A percentile compares a stretch with the other conserved stretches of the same genome.
These are phyloP conservation scores for Ophiostoma himal-ulmi DNA, from an alignment of 2,329 filamentous ascomycete species.

Conservation along the genomic window DNA sequence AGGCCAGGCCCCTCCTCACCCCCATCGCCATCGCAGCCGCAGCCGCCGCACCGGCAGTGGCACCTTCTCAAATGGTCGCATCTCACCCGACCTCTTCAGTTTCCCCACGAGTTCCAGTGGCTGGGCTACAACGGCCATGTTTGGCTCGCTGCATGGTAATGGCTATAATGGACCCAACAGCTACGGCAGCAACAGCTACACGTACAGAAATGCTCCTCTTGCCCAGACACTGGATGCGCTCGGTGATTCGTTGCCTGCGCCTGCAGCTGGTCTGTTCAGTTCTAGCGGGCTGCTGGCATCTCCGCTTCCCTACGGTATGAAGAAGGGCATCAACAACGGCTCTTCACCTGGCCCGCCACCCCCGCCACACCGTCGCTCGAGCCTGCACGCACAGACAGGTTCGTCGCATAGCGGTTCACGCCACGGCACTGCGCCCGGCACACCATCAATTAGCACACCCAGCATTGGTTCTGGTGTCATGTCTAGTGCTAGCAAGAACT, in stretches of 20 bases:
- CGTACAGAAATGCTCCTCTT: constrained; percentile 28
- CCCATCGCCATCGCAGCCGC: not conserved
- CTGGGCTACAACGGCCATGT: constrained; percentile 47
- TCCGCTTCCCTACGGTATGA: constrained; percentile 26
- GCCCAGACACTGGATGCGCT: constrained; percentile 39
- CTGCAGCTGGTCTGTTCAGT: constrained; percentile 36
- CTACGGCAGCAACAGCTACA: constrained; percentile 7
- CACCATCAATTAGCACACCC: constrained; percentile 23
- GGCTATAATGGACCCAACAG: constrained; percentile 30
- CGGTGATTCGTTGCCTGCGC: constrained; percentile 42
- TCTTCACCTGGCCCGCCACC: constrained; percentile 37
- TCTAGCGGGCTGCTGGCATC: constrained; percentile 31
- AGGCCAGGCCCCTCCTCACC: constrained; percentile 24
- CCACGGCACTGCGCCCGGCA: constrained; percentile 23
- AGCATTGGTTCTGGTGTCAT: not conserved
- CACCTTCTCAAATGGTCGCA: constrained; percentile 25
- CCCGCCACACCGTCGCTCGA: constrained; percentile 49
- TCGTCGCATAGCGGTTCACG: constrained; percentile 24
- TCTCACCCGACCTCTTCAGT: constrained; percentile 50
- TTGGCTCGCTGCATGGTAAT: constrained; percentile 37
- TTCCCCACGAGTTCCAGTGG: constrained; percentile 39
- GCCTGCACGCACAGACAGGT: constrained; percentile 45
- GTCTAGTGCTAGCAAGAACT: constrained; percentile 24
- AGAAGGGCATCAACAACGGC: constrained; percentile 2
- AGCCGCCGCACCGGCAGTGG: constrained; percentile 1